These are phyloP conservation scores for Clitoria ternatea DNA, from an alignment of 306 rosid genomes.

Conservation along the genomic window DNA sequence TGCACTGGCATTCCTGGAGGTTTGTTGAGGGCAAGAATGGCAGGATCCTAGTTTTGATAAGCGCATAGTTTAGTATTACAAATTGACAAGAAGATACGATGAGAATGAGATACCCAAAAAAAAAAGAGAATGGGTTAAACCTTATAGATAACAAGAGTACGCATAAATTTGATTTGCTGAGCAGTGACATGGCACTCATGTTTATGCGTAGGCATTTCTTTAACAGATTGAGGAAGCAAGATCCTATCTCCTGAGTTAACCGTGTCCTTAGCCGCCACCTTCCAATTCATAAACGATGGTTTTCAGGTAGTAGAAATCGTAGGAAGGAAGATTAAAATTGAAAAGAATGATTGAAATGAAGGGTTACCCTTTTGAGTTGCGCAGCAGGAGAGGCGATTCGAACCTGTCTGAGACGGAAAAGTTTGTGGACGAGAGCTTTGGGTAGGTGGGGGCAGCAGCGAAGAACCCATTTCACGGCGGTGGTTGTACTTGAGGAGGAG, in stretches of 20 bases:
- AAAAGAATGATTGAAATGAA: neutral
- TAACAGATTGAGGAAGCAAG: constrained; percentile 63
- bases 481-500: constrained; percentile 15
- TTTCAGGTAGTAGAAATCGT: neutral
- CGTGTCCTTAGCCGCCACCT: constrained; percentile 73
- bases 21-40: constrained; percentile 71
- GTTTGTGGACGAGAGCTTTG: constrained; percentile 75
- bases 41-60: constrained; percentile 58
- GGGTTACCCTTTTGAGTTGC: constrained; percentile 53
- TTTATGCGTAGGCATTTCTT: constrained; percentile 34
- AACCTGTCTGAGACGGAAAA: constrained; percentile 85
- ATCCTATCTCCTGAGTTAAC: constrained; percentile 62
- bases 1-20: constrained; percentile 96
- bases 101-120: neutral
- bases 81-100: neutral
- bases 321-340: neutral
- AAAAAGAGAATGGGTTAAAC: constrained; percentile 26
- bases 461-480: constrained; percentile 73
- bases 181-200: constrained; percentile 38
- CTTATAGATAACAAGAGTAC: constrained; percentile 60
- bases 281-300: constrained; percentile 7
- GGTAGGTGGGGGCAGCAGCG: constrained; percentile 86
- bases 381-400: constrained; percentile 31
- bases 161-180: constrained; percentile 52
- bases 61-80: neutral